Base-by-base conservation (phyloP, 2,329 filamentous ascomycete genomes). In the Endothia cerciana region DNA sequence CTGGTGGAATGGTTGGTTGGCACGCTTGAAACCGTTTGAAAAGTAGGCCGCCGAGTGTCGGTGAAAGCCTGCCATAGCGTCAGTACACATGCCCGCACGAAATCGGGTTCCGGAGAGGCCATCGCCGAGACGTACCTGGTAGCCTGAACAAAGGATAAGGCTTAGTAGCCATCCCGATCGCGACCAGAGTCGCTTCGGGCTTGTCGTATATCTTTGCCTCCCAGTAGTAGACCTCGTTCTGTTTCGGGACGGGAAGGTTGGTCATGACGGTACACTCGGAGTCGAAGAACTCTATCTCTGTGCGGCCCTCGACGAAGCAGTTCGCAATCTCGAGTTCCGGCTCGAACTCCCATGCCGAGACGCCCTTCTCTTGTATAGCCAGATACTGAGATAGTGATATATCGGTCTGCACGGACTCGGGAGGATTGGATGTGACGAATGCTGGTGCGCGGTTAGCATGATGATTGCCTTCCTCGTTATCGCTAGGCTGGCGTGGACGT, bases 201-300 rank as follows among this genome's bases (percentile, higher is more conserved):
- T 98, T 98, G 69, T 99, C 95, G 79, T 96, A 99, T 62, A 99
- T 91, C 82, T 99, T 99, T 64, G 94, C 92, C 78, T 99, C 95
- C 95, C 95, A 99, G 79, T 99, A 99, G 78, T 99, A 99, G 13
- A 98, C 94, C 74, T 99, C 95, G 75, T 99, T 99, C 76, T 99
- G 95, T 75, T 99, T 99, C 17, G 95, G 95, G 8, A 99, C 93
- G 0, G 95, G 95, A 49, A 99, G 80, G 74, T 99, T 99, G 82
- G 91, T 96, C 82, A 97, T 93, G 69, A 98, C 95, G 72, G 94
- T 97, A 81, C 94, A 98, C 77, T 97, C 95, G 2, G 93, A 95
- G 78, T 99, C 95, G 75, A 97, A 99, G 80, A 99, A 99, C 77
- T 99, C 95, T 70, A 99, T 97, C 78, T 99, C 95, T 13, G 95